phyloP scores from a whole-genome alignment of 2,329 filamentous ascomycete genomes.

The Pseudogymnoascus sp. region DNA sequence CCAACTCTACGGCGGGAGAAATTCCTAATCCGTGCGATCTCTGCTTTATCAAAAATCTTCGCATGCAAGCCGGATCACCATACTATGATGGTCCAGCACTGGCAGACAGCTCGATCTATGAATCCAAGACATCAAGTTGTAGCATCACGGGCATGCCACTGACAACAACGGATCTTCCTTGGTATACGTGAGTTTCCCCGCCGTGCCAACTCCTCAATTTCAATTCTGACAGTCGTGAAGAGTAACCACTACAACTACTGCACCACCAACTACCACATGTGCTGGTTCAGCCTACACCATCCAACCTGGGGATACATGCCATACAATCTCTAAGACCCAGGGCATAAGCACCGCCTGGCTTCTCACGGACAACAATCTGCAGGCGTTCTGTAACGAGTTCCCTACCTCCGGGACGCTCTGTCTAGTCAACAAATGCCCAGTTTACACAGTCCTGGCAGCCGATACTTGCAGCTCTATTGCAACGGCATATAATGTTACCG shows the following conservation, averaged over 20 bases:
- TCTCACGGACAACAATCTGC: not conserved
- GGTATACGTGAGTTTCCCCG: not conserved
- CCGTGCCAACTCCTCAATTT: not conserved
- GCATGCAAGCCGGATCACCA: slow-evolving; percentile 12
- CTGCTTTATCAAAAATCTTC: slow-evolving; percentile 12
- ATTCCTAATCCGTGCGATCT: slow-evolving; percentile 9
- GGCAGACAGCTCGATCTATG: slow-evolving; percentile 8
- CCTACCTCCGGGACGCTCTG: not conserved
- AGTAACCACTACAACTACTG: not conserved
- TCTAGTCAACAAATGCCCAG: not conserved
- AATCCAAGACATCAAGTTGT: slow-evolving; percentile 12
- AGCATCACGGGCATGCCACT: slow-evolving; percentile 2
- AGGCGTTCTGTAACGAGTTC: not conserved
- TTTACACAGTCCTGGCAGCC: not conserved
- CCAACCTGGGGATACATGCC: not conserved
- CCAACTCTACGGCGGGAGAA: not conserved
- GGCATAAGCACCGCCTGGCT: not conserved
- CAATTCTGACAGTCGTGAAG: not conserved
- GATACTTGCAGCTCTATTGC: slow-evolving; percentile 6
- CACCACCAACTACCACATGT: not conserved
- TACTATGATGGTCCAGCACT: slow-evolving; percentile 13
- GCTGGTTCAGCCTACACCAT: not conserved
- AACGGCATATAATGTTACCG: not conserved
- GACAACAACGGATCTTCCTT: slow-evolving; percentile 10
- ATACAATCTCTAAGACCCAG: not conserved